Base-by-base conservation (phyloP, 2,329 filamentous ascomycete genomes). In the Phaeosphaeria sp. region DNA sequence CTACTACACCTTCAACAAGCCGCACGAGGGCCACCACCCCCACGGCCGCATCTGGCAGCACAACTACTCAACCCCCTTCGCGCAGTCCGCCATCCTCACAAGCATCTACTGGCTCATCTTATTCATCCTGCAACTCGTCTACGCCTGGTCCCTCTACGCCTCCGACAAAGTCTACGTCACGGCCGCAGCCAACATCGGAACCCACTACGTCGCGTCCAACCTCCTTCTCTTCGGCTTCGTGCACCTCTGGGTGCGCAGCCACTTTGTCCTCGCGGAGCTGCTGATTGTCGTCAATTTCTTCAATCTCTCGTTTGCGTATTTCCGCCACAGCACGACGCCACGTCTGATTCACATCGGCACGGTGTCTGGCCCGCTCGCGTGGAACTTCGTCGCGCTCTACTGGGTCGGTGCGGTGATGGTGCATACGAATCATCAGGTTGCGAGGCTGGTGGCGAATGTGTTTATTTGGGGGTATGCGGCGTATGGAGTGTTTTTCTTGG, bases 381-480 rank as follows among this genome's bases (percentile, higher is more conserved):
- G 92, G 91, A 93, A 90, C 15, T 91, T 95, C 72, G 88, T 94
- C 15, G 90, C 91, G 27, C 83, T 97, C 52, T 94, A 93, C 82
- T 96, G 92, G 91, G 91, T 92, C 67, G 93, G 93, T 8, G 92
- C 93, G 20, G 88, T 93, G 48, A 91, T 91, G 74, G 86, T 94
- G 22, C 83, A 91, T 72, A 84, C 87, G 7, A 80, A 88, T 56
- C 85, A 81, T 56, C 77, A 92, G 4, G 83, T 89, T 1, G 89
- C 91, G n/a, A 83, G 91, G 48, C 89, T 96, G 65, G 86, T 95
- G 22, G 92, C 91, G 51, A 96, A 97, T 73, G 82, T 96, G 65
- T 92, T 93, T 67, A 91, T 97, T 71, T 97, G 93, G 93, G 87
- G 89, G 24, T 88, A 94, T 62, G 80, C 94, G 42, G 87, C 85